A percentile compares a stretch with the other conserved stretches of the same genome.
Evolutionary conservation across 164 flowering plant species (phyloP).

Genomic region (Warburgia ugandensis): DNA sequence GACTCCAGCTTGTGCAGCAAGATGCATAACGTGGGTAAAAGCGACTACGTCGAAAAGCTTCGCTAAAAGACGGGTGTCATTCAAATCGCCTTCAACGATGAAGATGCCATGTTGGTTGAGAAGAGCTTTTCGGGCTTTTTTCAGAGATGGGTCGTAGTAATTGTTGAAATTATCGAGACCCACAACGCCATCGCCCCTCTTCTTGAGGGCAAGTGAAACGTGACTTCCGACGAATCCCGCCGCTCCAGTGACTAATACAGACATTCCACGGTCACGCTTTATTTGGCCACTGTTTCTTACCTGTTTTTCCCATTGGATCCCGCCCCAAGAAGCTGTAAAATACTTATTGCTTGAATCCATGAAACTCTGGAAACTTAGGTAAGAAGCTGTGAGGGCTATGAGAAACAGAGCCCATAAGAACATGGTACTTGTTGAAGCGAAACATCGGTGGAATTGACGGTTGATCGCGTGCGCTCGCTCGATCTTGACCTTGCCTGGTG

Average conservation of each 20-base stretch:
- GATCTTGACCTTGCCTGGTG: constrained; percentile 39
- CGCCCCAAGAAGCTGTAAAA: constrained; percentile 18
- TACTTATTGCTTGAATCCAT: constrained; percentile 14
- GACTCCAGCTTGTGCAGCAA: constrained; percentile 23
- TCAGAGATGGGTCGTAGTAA: constrained; percentile 21
- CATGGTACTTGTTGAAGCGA: constrained; percentile 18
- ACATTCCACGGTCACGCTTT: constrained; percentile 6
- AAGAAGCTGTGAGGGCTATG: constrained; percentile 18
- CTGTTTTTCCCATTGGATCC: constrained; percentile 19
- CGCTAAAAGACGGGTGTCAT: constrained; percentile 13
- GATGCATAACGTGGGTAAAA: constrained; percentile 22
- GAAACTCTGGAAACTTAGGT: constrained; percentile 13
- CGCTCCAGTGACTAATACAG: constrained; percentile 22
- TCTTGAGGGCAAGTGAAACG: constrained; percentile 18
- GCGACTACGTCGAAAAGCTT: constrained; percentile 20
- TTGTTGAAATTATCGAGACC: constrained; percentile 23
- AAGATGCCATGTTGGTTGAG: constrained; percentile 13
- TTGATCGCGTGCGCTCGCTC: constrained; percentile 20
- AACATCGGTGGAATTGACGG: constrained; percentile 18
- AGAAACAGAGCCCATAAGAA: constrained; percentile 31
- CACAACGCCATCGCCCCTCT: constrained; percentile 23
- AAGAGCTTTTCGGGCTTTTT: constrained; percentile 10
- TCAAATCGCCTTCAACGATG: constrained; percentile 17
- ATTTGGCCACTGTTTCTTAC: constrained; percentile 16
- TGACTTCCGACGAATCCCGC: constrained; percentile 19